A percentile compares a stretch with the other conserved stretches of the same genome.
These are phyloP conservation scores for Leishmania amazonensis DNA, from an alignment of 208 protist species.

Conservation along the genomic window DNA sequence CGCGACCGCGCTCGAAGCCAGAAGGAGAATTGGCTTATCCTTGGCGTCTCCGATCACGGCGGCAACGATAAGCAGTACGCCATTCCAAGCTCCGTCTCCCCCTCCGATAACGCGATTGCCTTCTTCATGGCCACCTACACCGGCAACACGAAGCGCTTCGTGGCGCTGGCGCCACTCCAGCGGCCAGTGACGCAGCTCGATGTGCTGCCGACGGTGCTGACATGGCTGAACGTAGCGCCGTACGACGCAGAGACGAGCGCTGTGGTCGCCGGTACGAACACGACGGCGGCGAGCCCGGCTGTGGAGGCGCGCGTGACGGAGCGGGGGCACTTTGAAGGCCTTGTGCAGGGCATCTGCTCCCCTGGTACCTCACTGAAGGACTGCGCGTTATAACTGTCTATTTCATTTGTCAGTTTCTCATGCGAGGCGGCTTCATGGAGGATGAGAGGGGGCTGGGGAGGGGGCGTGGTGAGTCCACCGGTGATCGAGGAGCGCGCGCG, in stretches of 20 bases:
- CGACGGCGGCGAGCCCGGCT: conserved; percentile 21
- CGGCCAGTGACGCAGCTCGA: conserved; percentile 64
- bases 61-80: conserved; percentile 52
- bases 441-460: conserved; percentile 3
- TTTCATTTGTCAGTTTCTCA: not conserved
- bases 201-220: conserved; percentile 71
- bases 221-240: conserved; percentile 69
- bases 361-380: conserved; percentile 44
- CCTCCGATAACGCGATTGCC: conserved; percentile 40
- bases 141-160: conserved; percentile 39
- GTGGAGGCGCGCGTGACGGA: conserved; percentile 32
- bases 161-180: conserved; percentile 40
- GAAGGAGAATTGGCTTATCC: conserved; percentile 84
- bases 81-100: conserved; percentile 45
- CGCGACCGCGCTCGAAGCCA: conserved; percentile 47
- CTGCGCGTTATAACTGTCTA: conserved; percentile 29
- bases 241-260: conserved; percentile 54
- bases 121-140: conserved; percentile 76
- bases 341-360: conserved; percentile 69
- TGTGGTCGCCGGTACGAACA: conserved; percentile 37
- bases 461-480: not conserved
- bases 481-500: not conserved
- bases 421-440: not conserved
- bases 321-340: conserved; percentile 44
- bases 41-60: conserved; percentile 71